Evolutionary conservation across 352 stramenopile species (phyloP).

Genomic region (Globisporangium splendens): DNA sequence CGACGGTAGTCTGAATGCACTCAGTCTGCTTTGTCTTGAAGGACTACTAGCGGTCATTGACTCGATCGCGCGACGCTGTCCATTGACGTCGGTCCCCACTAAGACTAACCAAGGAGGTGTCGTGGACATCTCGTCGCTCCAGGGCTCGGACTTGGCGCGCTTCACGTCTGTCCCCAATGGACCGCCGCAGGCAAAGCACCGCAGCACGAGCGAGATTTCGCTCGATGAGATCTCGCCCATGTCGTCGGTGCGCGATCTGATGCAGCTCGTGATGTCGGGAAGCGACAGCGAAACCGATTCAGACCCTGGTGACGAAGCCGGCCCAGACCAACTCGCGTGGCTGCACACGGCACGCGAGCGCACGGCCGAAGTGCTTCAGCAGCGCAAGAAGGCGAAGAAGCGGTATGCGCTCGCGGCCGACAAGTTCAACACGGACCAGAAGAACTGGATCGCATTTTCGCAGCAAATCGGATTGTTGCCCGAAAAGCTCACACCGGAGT

Average conservation of each 20-base stretch:
- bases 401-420: slow-evolving; percentile 86
- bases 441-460: slow-evolving; percentile 90
- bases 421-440: slow-evolving; percentile 94
- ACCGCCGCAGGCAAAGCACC: slow-evolving; percentile 13
- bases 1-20: slow-evolving; percentile 58
- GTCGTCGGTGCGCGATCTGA: slow-evolving; percentile 78
- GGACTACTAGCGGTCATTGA: slow-evolving; percentile 94
- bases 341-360: slow-evolving; percentile 81
- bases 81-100: slow-evolving; percentile 30
- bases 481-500: slow-evolving; percentile 77
- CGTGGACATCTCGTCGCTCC: slow-evolving; percentile 35
- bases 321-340: slow-evolving; percentile 61
- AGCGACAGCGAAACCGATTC: slow-evolving; percentile 77
- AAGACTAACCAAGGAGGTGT: slow-evolving; percentile 26
- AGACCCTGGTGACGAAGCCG: slow-evolving; percentile 29
- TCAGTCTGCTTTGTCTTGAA: slow-evolving; percentile 73
- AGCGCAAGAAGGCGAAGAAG: slow-evolving; percentile 91
- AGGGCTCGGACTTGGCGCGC: slow-evolving; percentile 64
- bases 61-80: slow-evolving; percentile 87
- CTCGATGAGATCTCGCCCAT: slow-evolving; percentile 82
- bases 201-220: slow-evolving; percentile 37
- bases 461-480: slow-evolving; percentile 86
- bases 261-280: slow-evolving; percentile 79
- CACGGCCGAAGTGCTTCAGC: slow-evolving; percentile 86
- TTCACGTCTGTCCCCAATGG: slow-evolving; percentile 40